These are phyloP conservation scores for Malassezia caprae DNA, from an alignment of 1,284 basidiomycete genomes.

Conservation along the genomic window DNA sequence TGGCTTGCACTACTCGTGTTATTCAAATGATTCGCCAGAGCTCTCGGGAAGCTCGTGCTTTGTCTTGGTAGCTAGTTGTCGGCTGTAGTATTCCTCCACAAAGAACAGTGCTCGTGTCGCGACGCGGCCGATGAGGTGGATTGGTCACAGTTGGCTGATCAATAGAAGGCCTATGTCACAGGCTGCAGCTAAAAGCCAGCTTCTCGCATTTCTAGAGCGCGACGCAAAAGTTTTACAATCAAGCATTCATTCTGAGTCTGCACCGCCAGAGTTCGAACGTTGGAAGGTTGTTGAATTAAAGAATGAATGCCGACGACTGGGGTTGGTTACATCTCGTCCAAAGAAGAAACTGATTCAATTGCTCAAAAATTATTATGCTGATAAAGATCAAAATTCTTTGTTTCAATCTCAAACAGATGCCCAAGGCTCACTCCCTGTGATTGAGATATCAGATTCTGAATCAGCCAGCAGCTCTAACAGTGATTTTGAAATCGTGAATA, in stretches of 20 bases:
- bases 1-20: conserved; percentile 28
- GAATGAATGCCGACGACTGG: not conserved
- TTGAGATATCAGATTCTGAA: conserved; percentile 1
- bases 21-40: conserved; percentile 31
- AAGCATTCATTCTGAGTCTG: not conserved
- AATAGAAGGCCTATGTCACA: not conserved
- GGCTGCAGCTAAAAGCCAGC: not conserved
- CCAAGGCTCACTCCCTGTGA: not conserved
- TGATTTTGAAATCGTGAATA: not conserved
- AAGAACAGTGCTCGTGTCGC: not conserved
- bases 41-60: conserved; percentile 26
- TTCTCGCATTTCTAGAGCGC: not conserved
- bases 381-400: not conserved
- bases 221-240: not conserved
- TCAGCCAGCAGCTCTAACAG: not conserved
- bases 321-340: not conserved
- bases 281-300: conserved; percentile 3
- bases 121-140: not conserved
- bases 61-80: conserved; percentile 7
- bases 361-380: not conserved
- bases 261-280: not conserved
- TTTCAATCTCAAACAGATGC: not conserved
- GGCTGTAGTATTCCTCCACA: not conserved
- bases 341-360: not conserved
- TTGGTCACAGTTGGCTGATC: not conserved